Evolutionary conservation across 768 basidiomycete species (phyloP), one percentile per base, ranked within the genome.

Genomic region (Xerocomellus dryophilus): DNA sequence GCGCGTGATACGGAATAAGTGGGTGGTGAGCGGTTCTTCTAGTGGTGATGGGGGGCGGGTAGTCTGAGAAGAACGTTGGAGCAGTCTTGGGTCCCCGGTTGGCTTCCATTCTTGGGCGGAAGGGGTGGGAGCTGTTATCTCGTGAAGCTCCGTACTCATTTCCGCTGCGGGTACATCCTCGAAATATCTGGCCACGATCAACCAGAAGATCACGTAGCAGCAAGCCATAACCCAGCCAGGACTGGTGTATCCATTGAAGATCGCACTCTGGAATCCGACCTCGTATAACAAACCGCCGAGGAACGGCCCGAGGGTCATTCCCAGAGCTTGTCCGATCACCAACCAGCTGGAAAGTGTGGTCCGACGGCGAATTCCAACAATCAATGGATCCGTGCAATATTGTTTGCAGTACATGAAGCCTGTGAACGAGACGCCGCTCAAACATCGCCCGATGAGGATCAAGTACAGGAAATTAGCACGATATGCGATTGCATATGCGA

Each of bases 231-330:
- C 53, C 83, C 84, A 86, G 2, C 78, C 82, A 0, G 83, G 84
- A 57, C 82, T 81, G 4, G 83, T 85, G 57, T 76, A 83, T 7
- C 85, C 85, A 58, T 88, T 87, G 72, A 85, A 87, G 5, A 85
- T 60, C 0, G 66, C 55, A 58, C 79, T 81, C 23, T 53, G 50
- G 60, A 84, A 83, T 2, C 84, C 84, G 43, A 84, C 62, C 56
- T 80, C 85, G 66, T 78, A 86, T 27, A 86, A 62, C 2, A 85
- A 51, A 6, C 84, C 86, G 20, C 84, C 84, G n/a, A 79, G 59
- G 66, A 85, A 85, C 1, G 85, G 84, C 1, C 85, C 85, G 5
- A 79, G 71, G 43, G 77, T 81, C 72, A 85, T 79, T 2, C 85
- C 85, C 4, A 81, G 53, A 8, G 77, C 83, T 61, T 86, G 85